These are phyloP conservation scores for Cadophora sp. DNA, from an alignment of 2,329 filamentous ascomycete species.

Conservation along the genomic window DNA sequence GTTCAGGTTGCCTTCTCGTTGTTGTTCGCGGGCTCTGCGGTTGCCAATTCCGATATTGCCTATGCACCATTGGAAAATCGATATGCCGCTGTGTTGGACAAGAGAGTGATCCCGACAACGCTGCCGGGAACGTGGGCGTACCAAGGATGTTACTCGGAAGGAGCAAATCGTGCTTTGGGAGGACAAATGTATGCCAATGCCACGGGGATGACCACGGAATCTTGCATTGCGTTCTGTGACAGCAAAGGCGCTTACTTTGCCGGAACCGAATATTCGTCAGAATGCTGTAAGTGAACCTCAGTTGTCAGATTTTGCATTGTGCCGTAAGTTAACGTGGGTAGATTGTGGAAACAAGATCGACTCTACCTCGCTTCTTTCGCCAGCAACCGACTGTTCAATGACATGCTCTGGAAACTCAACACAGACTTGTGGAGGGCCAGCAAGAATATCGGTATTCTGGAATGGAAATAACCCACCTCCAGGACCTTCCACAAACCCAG, in stretches of 20 bases:
- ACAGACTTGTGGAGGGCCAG: constrained; percentile 45
- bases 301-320: not conserved
- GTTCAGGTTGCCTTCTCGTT: constrained; percentile 26
- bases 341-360: constrained; percentile 33
- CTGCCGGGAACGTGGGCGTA: constrained; percentile 37
- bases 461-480: constrained; percentile 32
- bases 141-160: constrained; percentile 39
- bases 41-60: constrained; percentile 11
- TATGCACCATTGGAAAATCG: constrained; percentile 12
- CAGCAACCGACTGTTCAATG: constrained; percentile 37
- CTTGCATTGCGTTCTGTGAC: constrained; percentile 40
- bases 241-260: constrained; percentile 36
- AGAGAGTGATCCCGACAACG: constrained; percentile 26
- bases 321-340: constrained; percentile 10
- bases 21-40: constrained; percentile 14
- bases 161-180: constrained; percentile 32
- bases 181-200: constrained; percentile 30
- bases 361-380: constrained; percentile 10
- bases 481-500: constrained; percentile 34
- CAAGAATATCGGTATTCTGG: constrained; percentile 42
- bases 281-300: constrained; percentile 39
- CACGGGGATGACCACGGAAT: constrained; percentile 38
- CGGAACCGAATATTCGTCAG: constrained; percentile 38
- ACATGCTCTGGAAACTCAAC: constrained; percentile 41
- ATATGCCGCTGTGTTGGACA: constrained; percentile 19